These are phyloP conservation scores for Solanum chiquidenum DNA, from an alignment of 257 asterid species.

Conservation along the genomic window DNA sequence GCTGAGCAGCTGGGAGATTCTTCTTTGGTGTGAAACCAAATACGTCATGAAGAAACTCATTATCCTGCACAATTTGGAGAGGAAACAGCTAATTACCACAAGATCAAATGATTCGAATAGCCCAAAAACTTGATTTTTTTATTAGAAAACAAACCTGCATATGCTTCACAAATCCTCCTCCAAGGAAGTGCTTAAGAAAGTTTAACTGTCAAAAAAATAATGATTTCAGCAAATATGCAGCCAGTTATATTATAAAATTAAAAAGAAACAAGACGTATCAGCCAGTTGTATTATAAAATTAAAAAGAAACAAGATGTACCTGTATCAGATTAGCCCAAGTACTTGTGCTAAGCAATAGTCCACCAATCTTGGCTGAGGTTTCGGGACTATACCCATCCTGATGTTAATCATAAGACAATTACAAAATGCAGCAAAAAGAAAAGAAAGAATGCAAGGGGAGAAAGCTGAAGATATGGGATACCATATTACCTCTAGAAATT, in stretches of 20 bases:
- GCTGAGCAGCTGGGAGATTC: slow-evolving; percentile 33
- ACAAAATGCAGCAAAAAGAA: neutral
- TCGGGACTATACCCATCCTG: slow-evolving; percentile 74
- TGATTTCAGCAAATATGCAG: neutral
- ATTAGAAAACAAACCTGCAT: slow-evolving; percentile 53
- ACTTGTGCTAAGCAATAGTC: slow-evolving; percentile 49
- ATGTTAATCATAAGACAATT: neutral
- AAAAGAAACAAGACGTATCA: slow-evolving; percentile 5
- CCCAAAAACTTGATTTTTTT: neutral
- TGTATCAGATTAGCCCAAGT: slow-evolving; percentile 81
- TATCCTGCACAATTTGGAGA: slow-evolving; percentile 38
- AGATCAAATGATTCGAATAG: neutral
- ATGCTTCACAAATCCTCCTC: slow-evolving; percentile 96
- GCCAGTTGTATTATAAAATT: neutral
- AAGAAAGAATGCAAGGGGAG: neutral
- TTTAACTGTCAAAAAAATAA: slow-evolving; percentile 40
- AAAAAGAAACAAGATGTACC: slow-evolving; percentile 26
- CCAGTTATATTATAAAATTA: neutral
- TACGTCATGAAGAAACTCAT: slow-evolving; percentile 83
- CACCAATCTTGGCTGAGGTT: slow-evolving; percentile 64
- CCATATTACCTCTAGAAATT: slow-evolving; percentile 64
- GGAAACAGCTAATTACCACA: neutral
- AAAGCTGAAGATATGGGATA: neutral
- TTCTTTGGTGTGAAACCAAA: slow-evolving; percentile 67
- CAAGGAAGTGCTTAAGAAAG: slow-evolving; percentile 86